These are phyloP conservation scores for Hygrophorus pudorinus DNA, from an alignment of 768 basidiomycete species.

Conservation along the genomic window DNA sequence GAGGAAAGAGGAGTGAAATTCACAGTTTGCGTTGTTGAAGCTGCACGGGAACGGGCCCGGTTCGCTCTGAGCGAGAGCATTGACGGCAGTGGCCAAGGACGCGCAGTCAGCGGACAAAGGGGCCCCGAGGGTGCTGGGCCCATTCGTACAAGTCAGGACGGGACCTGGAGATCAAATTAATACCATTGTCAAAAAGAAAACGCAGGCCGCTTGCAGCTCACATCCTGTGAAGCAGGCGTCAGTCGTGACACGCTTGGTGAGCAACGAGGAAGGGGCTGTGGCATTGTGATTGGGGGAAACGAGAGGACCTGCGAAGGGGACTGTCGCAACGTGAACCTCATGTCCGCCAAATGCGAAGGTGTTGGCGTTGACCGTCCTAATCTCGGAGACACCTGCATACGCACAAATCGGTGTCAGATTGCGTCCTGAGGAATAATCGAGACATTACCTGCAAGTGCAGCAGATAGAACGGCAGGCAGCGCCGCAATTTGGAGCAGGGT, in stretches of 20 bases:
- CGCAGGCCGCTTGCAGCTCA: background rate
- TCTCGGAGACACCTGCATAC: background rate
- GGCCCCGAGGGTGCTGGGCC: constrained; percentile 2
- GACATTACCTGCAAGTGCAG: background rate
- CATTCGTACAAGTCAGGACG: constrained; percentile 4
- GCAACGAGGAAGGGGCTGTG: background rate
- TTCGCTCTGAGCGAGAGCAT: constrained; percentile 8
- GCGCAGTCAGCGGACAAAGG: constrained; percentile 6
- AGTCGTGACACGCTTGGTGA: background rate
- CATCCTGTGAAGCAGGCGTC: background rate
- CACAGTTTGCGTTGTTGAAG: constrained; percentile 5
- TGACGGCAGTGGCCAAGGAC: constrained; percentile 3
- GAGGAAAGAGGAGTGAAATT: background rate
- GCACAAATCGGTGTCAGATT: background rate
- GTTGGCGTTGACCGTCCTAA: background rate
- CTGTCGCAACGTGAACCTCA: background rate
- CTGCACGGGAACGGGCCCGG: constrained; percentile 5
- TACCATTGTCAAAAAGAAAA: background rate
- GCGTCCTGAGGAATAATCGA: background rate
- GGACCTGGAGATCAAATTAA: background rate
- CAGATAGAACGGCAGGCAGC: background rate
- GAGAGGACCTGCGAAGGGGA: background rate
- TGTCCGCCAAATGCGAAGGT: background rate
- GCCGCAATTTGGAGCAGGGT: background rate
- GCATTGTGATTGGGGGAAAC: background rate